Base-by-base conservation (phyloP, 2,329 filamentous ascomycete species). In the Pseudogymnoascus pannorum region DNA sequence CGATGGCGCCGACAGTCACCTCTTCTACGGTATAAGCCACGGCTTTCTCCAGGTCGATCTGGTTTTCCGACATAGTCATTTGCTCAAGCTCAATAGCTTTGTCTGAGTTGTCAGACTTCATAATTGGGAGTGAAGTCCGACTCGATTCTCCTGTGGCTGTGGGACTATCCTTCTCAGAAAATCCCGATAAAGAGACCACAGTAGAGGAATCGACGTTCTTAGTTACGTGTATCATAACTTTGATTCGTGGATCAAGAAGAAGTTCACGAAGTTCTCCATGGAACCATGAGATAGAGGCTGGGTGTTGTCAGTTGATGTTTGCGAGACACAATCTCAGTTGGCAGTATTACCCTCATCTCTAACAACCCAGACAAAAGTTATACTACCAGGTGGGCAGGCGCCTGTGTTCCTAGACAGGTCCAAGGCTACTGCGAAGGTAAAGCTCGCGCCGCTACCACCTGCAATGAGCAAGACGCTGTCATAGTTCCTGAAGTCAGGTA, bases 361-460 rank as follows among this genome's bases (percentile, higher is more conserved):
- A 2, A 80, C 77, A 6, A 76, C 72, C 80, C 79, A 82, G 26
- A 81, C 76, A 60, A 54, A 54, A 12, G 48, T 54, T 14, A 54
- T 54, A 14, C 16, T 54, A 7, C 11, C 16, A 14, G 48, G 12
- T 54, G 48, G 16, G 9, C 16, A 20, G 26, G 48, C 9, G 5
- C 69, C 69, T 70, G 79, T 73, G 54, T 77, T 75, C 64, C 74
- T 73, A 5, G 80, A 71, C 62, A 80, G 73, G 63, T 79, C 77
- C 6, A 76, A 69, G 1, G 76, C 78, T 35, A 81, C 70, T 4
- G 79, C 79, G 62, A 81, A 80, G 0, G 78, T 79, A 68, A 86
- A 87, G 29, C 79, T 85, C 1, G 81, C 84, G 2, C 85, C 84
- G 58, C 81, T 83, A 4, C 84, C 85, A 11, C 84, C 84, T 3